Evolutionary conservation across 1,139 yeast genomes (phyloP).

Genomic region (Hansenula lynferdii): DNA sequence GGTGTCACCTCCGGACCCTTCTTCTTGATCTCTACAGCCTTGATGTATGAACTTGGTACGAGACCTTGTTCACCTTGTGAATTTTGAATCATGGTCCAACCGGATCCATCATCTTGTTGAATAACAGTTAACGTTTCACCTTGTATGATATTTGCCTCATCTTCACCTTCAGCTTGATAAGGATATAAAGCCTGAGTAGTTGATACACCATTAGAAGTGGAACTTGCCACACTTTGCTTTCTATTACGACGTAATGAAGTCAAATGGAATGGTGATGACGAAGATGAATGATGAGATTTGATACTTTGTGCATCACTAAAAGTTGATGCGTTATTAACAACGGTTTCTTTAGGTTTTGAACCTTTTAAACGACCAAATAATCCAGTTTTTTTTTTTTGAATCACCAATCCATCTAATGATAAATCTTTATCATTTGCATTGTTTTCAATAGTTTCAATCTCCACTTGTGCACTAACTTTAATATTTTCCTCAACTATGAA

Average conservation of each 20-base stretch:
- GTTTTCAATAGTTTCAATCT: conserved; percentile 82
- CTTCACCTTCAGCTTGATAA: conserved; percentile 69
- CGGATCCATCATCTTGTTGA: conserved; percentile 81
- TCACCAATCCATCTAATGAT: conserved; percentile 36
- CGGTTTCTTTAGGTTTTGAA: conserved; percentile 5
- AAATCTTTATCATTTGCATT: conserved; percentile 77
- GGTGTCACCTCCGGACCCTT: conserved; percentile 85
- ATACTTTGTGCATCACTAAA: conserved; percentile 16
- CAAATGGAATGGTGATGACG: conserved; percentile 10
- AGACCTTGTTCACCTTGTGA: conserved; percentile 54
- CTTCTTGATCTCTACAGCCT: conserved; percentile 41
- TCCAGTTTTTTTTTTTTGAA: conserved; percentile 52
- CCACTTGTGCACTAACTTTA: conserved; percentile 76
- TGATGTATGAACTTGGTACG: conserved; percentile 84
- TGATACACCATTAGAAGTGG: conserved; percentile 19
- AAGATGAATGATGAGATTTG: conserved; percentile 2
- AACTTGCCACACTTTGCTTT: conserved; percentile 21
- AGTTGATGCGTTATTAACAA: background rate
- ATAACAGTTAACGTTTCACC: conserved; percentile 61
- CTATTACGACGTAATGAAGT: conserved; percentile 23
- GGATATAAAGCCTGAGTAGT: conserved; percentile 60
- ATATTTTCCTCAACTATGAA: conserved; percentile 72
- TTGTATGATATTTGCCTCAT: conserved; percentile 58
- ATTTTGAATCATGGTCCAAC: conserved; percentile 71
- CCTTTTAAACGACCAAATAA: conserved; percentile 35